Evolutionary conservation across 148 eudicot genomes (phyloP).

Genomic region (Rhododendron griersonianum): DNA sequence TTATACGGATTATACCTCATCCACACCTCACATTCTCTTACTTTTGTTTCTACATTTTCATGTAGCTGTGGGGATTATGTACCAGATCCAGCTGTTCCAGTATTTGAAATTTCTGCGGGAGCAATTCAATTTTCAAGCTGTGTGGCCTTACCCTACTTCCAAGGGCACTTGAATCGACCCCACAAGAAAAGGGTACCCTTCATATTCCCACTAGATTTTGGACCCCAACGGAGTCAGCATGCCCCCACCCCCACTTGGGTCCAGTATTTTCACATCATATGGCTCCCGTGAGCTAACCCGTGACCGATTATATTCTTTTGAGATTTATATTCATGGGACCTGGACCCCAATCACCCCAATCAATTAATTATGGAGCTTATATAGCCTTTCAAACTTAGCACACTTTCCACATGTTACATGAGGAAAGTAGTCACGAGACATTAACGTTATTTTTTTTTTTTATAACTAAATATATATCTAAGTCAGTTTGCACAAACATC

Average conservation of each 20-base stretch:
- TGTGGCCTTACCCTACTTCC: background rate
- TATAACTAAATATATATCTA: no score
- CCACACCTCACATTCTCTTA: background rate
- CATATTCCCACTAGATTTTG: background rate
- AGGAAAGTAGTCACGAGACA: background rate
- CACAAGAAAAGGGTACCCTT: background rate
- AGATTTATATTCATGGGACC: background rate
- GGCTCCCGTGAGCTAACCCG: background rate
- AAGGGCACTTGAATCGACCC: background rate
- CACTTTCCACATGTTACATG: background rate
- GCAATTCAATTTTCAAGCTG: no score
- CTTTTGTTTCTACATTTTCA: background rate
- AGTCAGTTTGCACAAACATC: no score
- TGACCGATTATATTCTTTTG: background rate
- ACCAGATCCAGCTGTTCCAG: background rate
- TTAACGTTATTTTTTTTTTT: no score
- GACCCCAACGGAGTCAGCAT: background rate
- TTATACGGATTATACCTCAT: background rate
- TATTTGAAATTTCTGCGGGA: background rate
- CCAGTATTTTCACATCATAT: background rate
- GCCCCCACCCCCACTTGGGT: background rate
- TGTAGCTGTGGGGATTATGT: background rate
- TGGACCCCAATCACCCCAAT: background rate
- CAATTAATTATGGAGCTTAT: background rate
- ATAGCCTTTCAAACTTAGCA: background rate